phyloP scores from a whole-genome alignment of 208 protist genomes.

The Naegleria gruberi region DNA sequence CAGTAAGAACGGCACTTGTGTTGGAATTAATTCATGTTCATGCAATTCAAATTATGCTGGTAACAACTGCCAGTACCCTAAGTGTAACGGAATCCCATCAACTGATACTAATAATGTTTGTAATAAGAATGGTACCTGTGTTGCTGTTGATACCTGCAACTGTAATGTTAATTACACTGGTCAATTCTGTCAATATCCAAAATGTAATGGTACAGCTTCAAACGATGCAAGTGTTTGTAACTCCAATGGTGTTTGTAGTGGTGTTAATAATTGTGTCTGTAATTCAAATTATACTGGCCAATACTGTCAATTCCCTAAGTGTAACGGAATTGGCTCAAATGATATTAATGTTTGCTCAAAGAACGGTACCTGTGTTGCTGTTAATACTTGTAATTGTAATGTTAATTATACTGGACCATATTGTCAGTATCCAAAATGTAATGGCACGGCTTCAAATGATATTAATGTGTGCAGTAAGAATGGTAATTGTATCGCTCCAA shows the following conservation, averaged over 20 bases:
- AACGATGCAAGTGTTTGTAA: not conserved
- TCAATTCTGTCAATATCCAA: not conserved
- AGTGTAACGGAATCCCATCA: not conserved
- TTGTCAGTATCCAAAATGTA: not conserved
- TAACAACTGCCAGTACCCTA: not conserved
- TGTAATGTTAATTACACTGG: not conserved
- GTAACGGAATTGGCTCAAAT: not conserved
- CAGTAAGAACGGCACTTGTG: not conserved
- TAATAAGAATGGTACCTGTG: not conserved
- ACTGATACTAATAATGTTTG: not conserved
- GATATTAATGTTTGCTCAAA: not conserved
- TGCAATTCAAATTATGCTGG: not conserved
- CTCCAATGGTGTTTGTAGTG: not conserved
- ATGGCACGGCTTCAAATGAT: not conserved
- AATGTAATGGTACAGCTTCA: not conserved
- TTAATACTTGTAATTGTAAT: not conserved
- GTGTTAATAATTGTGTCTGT: not conserved
- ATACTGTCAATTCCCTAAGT: not conserved
- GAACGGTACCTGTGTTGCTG: not conserved
- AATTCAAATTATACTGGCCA: not conserved
- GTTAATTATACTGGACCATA: not conserved
- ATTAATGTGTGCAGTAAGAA: not conserved
- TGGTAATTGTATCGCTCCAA: too few species aligned
- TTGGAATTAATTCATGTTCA: not conserved
- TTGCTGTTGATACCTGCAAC: not conserved